Conservation (phyloP, 164 flowering plant genomes). For the Tinospora cordifolia region DNA sequence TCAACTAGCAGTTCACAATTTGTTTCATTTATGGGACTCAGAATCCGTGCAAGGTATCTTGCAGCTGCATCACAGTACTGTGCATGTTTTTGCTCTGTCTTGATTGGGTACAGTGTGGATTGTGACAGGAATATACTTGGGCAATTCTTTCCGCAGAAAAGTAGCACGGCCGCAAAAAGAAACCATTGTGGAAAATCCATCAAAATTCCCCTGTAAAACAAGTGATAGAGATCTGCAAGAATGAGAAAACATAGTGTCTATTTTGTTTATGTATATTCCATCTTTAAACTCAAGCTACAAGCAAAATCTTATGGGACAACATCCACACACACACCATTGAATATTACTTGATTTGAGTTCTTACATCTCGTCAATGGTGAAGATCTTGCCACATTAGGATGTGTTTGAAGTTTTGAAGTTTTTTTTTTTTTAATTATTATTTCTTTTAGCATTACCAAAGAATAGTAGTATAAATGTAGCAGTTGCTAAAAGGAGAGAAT, state of each 20-base stretch:
- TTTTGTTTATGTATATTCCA: too few relatives aligned
- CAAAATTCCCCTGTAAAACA: slow-evolving; percentile 55
- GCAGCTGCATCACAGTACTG: slow-evolving; percentile 38
- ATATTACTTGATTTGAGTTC: too few relatives aligned
- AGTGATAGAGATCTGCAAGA: neutral
- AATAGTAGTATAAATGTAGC: neutral
- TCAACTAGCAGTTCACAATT: slow-evolving; percentile 31
- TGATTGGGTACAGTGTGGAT: slow-evolving; percentile 7
- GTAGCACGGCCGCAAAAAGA: slow-evolving; percentile 46
- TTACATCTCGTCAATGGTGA: too few relatives aligned
- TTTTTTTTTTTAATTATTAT: neutral
- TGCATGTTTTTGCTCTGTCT: slow-evolving; percentile 13
- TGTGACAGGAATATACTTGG: slow-evolving; percentile 16
- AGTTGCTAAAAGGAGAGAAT: slow-evolving; percentile 1
- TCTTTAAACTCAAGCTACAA: too few relatives aligned
- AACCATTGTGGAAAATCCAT: slow-evolving; percentile 75
- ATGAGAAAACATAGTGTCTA: neutral
- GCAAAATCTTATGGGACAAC: too few relatives aligned
- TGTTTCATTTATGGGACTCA: slow-evolving; percentile 41
- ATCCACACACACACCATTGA: too few relatives aligned
- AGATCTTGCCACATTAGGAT: too few relatives aligned
- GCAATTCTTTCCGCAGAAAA: slow-evolving; percentile 31
- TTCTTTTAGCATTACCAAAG: neutral
- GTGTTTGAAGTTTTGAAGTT: neutral
- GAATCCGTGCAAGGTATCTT: slow-evolving; percentile 57